phyloP scores from a whole-genome alignment of 208 protist genomes.

The Vickermania spadyakhi region DNA sequence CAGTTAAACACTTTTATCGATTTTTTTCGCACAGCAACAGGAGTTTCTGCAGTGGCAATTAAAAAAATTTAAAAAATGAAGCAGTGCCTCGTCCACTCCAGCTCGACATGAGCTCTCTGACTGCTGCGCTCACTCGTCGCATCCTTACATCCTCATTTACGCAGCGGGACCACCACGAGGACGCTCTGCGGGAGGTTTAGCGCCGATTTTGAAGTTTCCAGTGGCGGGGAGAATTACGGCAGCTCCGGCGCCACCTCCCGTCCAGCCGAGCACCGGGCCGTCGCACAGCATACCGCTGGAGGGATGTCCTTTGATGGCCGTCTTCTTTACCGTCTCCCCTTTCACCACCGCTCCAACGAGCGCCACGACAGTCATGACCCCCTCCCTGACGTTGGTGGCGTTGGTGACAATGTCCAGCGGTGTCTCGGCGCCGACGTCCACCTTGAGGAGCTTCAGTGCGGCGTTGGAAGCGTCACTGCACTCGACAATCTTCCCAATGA shows the following conservation, averaged over 20 bases:
- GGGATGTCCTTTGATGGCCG: conserved; percentile 53
- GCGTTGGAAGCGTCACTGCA: conserved; percentile 45
- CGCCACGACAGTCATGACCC: conserved; percentile 46
- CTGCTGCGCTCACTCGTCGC: too few relatives aligned
- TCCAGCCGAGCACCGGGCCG: conserved; percentile 72
- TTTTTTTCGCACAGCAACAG: too few relatives aligned
- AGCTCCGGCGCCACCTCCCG: conserved; percentile 44
- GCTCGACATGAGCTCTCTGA: too few relatives aligned
- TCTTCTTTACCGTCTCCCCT: conserved; percentile 43
- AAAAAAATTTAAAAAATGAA: too few relatives aligned
- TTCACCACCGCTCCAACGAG: conserved; percentile 52
- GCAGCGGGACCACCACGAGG: conserved; percentile 21
- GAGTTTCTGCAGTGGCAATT: too few relatives aligned
- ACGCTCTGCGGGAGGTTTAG: conserved; percentile 24
- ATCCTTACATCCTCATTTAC: too few relatives aligned
- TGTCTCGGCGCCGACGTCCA: conserved; percentile 36
- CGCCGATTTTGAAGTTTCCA: conserved; percentile 19
- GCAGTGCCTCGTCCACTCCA: too few relatives aligned
- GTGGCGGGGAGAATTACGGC: conserved; percentile 41
- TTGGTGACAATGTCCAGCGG: conserved; percentile 62
- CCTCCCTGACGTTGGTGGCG: conserved; percentile 55
- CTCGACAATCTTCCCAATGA: conserved; percentile 35
- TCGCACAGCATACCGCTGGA: conserved; percentile 77
- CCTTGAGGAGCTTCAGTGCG: conserved; percentile 56
- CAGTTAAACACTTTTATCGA: too few relatives aligned